Percentiles rank a stretch among this genome's conserved stretches.
phyloP scores from a whole-genome alignment of 176 grass and related monocot genomes.

The Carex parvula region DNA sequence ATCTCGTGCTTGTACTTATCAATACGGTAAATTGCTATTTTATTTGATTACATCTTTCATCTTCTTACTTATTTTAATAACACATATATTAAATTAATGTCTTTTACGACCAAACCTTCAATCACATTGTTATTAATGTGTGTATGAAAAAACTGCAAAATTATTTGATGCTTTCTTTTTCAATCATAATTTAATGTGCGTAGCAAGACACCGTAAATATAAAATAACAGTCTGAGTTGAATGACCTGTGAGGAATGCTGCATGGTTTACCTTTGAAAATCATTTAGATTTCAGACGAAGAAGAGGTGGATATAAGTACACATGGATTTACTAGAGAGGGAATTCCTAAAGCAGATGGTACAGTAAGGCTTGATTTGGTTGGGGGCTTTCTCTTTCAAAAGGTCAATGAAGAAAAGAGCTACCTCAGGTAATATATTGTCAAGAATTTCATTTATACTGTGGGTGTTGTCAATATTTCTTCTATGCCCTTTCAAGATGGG shows the following conservation, averaged over 20 bases:
- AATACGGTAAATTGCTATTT: conserved; percentile 60
- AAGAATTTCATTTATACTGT: not conserved
- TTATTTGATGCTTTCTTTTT: not conserved
- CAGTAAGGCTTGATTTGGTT: conserved; percentile 68
- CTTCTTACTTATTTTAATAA: conserved; percentile 8
- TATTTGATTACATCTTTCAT: not conserved
- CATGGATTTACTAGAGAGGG: conserved; percentile 65
- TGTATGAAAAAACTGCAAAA: not conserved
- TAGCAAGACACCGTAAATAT: not conserved
- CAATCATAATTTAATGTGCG: not conserved
- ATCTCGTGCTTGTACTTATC: conserved; percentile 79
- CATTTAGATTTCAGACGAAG: conserved; percentile 67
- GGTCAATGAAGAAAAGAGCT: conserved; percentile 55
- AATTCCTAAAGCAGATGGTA: conserved; percentile 80
- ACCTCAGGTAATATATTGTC: conserved; percentile 59
- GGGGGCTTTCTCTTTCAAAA: conserved; percentile 93
- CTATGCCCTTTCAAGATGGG: not conserved
- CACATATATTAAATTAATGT: not conserved
- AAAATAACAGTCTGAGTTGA: not conserved
- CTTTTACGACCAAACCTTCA: not conserved
- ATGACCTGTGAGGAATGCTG: not conserved
- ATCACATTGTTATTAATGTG: conserved; percentile 13
- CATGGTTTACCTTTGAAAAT: not conserved
- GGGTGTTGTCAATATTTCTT: not conserved
- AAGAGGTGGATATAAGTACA: conserved; percentile 47